phyloP scores from a whole-genome alignment of 2,329 filamentous ascomycete species.

The Chrysosporium queenslandicum region DNA sequence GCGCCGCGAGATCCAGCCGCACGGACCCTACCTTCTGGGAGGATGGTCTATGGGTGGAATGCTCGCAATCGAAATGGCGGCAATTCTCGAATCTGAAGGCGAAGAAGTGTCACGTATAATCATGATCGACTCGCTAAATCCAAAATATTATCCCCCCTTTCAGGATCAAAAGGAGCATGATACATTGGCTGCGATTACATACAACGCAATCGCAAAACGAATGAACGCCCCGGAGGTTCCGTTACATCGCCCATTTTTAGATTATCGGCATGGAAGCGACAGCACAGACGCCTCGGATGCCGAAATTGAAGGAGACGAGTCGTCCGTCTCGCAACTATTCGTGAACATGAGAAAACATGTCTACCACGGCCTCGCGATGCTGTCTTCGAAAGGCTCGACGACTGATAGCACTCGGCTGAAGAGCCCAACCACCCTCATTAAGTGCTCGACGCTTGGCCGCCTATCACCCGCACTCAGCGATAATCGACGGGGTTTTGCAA shows the following conservation, averaged over 20 bases:
- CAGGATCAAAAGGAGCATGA: conserved; percentile 12
- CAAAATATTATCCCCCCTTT: conserved; percentile 13
- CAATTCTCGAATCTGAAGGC: conserved; percentile 15
- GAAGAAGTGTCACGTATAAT: conserved; percentile 18
- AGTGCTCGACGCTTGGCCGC: conserved; percentile 5
- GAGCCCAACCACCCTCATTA: conserved; percentile 8
- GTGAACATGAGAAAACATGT: conserved; percentile 11
- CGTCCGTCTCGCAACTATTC: conserved; percentile 7
- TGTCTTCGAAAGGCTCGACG: neutral
- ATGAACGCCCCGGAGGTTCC: conserved; percentile 12
- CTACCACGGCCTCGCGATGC: conserved; percentile 5
- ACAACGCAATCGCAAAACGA: conserved; percentile 11
- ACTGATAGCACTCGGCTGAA: neutral
- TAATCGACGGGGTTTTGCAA: conserved; percentile 3
- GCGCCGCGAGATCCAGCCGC: conserved; percentile 23
- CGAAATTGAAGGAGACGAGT: conserved; percentile 6
- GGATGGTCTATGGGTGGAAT: conserved; percentile 33
- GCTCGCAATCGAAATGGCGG: conserved; percentile 24
- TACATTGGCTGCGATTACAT: conserved; percentile 10
- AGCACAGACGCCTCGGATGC: conserved; percentile 6
- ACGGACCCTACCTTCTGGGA: conserved; percentile 31
- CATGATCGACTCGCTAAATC: conserved; percentile 21
- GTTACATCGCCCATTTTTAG: conserved; percentile 6
- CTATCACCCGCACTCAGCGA: conserved; percentile 2
- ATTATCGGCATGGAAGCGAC: conserved; percentile 10